A percentile compares a stretch with the other conserved stretches of the same genome.
Conservation (phyloP, 257 asterid genomes). For the Solanum medicagineum region DNA sequence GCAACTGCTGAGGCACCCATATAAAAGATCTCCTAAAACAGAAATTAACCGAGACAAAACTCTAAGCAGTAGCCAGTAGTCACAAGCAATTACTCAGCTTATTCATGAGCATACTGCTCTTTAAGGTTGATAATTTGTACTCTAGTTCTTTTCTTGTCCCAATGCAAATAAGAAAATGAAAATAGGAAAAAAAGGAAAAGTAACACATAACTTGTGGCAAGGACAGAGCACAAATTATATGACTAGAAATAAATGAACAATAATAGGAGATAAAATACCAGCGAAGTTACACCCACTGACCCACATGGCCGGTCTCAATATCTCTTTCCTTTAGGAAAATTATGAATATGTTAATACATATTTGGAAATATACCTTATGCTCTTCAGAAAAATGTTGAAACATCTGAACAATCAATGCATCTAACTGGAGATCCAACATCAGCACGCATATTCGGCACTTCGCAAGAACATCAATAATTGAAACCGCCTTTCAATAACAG, state of each 20-base stretch:
- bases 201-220: background rate
- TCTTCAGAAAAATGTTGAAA: conserved; percentile 2
- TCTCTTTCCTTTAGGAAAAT: background rate
- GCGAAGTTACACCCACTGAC: background rate
- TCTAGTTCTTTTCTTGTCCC: background rate
- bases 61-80: background rate
- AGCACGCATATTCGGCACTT: background rate
- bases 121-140: background rate
- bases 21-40: background rate
- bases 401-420: conserved; percentile 3
- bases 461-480: background rate
- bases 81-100: background rate
- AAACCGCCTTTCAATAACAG: conserved; percentile 6
- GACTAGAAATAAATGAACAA: background rate
- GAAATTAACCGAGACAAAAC: background rate
- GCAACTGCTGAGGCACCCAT: background rate
- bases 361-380: background rate
- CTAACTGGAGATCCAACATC: conserved; percentile 5
- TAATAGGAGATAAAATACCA: background rate
- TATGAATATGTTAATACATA: background rate
- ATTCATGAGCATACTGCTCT: background rate
- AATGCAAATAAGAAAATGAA: background rate
- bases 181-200: background rate
- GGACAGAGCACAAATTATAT: background rate
- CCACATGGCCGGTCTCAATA: background rate